A percentile compares a stretch with the other conserved stretches of the same genome.
These are phyloP conservation scores for Colletotrichum tabaci DNA, from an alignment of 2,329 filamentous ascomycete species.

Conservation along the genomic window DNA sequence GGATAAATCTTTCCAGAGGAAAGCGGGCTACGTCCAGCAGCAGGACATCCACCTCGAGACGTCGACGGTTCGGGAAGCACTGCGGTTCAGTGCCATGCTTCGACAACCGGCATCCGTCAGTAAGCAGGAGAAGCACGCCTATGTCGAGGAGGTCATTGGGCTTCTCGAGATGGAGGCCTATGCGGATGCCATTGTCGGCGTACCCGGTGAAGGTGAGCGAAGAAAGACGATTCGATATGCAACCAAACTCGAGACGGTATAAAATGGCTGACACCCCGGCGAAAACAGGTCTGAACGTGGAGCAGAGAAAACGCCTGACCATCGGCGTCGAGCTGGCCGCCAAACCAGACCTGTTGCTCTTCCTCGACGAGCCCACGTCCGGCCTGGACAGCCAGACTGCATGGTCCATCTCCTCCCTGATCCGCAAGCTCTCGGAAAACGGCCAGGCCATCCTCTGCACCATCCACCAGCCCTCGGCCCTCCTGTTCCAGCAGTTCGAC, in stretches of 20 bases:
- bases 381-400: constrained; percentile 82
- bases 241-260: constrained; percentile 44
- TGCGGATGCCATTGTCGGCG: constrained; percentile 78
- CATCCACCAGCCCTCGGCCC: constrained; percentile 64
- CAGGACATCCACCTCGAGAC: constrained; percentile 61
- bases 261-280: too few relatives aligned
- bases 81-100: constrained; percentile 77
- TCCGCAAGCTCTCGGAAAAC: constrained; percentile 73
- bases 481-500: constrained; percentile 67
- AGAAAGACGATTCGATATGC: neutral
- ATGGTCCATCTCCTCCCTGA: constrained; percentile 79
- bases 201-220: constrained; percentile 68
- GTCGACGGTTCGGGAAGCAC: constrained; percentile 70
- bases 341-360: constrained; percentile 79
- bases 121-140: constrained; percentile 45
- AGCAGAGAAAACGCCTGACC: constrained; percentile 71
- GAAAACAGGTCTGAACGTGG: constrained; percentile 54
- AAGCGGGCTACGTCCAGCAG: constrained; percentile 78
- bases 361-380: constrained; percentile 84
- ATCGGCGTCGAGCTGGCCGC: constrained; percentile 84
- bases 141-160: constrained; percentile 49
- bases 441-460: constrained; percentile 66
- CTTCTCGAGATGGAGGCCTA: constrained; percentile 68
- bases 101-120: constrained; percentile 74
- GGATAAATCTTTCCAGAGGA: constrained; percentile 76